Percentiles rank a stretch among this genome's conserved stretches.
Conservation (phyloP, 1,139 yeast species). For the Candida mesenterica region DNA sequence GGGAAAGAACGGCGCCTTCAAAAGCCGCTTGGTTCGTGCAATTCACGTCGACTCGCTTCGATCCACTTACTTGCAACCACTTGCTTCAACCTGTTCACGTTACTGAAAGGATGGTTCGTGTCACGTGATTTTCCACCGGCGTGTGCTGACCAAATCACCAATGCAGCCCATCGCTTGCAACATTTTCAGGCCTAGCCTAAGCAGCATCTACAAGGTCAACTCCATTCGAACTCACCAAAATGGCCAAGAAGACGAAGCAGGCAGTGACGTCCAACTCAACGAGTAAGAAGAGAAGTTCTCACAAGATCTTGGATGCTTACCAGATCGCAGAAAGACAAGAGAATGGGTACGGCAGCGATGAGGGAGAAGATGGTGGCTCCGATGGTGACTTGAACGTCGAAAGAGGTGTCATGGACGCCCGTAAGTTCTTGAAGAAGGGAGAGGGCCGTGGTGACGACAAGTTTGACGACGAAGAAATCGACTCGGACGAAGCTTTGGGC, state of each 20-base stretch:
- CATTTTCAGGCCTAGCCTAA: too few species aligned
- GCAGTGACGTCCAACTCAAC: slow-evolving; percentile 7
- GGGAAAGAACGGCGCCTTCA: too few species aligned
- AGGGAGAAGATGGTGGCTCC: slow-evolving; percentile 14
- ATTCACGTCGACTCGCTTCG: too few species aligned
- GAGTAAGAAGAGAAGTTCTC: slow-evolving; percentile 31
- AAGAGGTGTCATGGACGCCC: slow-evolving; percentile 46
- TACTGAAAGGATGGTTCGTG: too few species aligned
- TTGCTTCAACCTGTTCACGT: too few species aligned
- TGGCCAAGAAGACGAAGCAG: slow-evolving; percentile 17
- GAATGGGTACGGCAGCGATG: slow-evolving; percentile 14
- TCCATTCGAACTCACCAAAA: slow-evolving; percentile 1
- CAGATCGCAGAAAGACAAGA: slow-evolving; percentile 47
- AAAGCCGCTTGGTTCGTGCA: too few species aligned
- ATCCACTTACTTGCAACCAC: too few species aligned
- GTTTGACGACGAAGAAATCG: slow-evolving; percentile 65
- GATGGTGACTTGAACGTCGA: slow-evolving; percentile 25
- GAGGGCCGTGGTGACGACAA: slow-evolving; percentile 22
- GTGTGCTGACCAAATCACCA: not conserved
- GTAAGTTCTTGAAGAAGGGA: slow-evolving; percentile 27
- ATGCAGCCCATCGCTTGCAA: too few species aligned
- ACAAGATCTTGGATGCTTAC: slow-evolving; percentile 44
- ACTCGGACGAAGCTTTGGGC: slow-evolving; percentile 75
- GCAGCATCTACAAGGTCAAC: too few species aligned
- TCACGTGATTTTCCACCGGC: not conserved